Evolutionary conservation across 352 stramenopile genomes (phyloP).

Genomic region (Phytophthora ohioensis): DNA sequence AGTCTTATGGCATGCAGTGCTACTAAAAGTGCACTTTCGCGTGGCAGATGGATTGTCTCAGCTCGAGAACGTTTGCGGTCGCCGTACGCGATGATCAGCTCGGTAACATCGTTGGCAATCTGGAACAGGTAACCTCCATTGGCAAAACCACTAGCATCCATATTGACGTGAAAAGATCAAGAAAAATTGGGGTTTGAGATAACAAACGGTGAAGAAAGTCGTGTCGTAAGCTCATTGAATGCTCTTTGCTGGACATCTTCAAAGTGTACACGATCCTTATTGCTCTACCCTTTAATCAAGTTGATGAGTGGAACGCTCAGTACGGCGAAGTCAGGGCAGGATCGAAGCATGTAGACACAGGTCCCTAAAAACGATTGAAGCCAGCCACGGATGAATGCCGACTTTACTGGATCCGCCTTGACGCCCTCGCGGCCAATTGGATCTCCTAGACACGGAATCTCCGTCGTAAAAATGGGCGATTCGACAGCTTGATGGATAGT

Average conservation of each 20-base stretch:
- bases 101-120: neutral
- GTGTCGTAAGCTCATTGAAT: constrained; percentile 3
- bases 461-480: constrained; percentile 16
- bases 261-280: neutral
- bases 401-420: constrained; percentile 6
- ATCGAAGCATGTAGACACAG: constrained; percentile 20
- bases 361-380: constrained; percentile 15
- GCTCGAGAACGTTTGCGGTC: constrained; percentile 1
- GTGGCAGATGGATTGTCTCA: constrained; percentile 5
- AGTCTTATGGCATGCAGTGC: neutral
- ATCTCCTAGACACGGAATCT: constrained; percentile 6
- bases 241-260: neutral
- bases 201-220: neutral
- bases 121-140: constrained; percentile 10
- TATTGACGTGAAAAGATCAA: constrained; percentile 12
- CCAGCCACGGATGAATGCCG: constrained; percentile 1
- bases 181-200: constrained; percentile 3
- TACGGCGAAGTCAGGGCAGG: constrained; percentile 7
- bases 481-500: constrained; percentile 16
- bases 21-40: neutral
- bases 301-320: constrained; percentile 8
- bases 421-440: neutral
- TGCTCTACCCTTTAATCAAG: neutral
- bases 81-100: constrained; percentile 9
- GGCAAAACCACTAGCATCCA: constrained; percentile 12